Evolutionary conservation across 257 asterid genomes (phyloP), one percentile per base, ranked within the genome.

Genomic region (Scutellaria minor): DNA sequence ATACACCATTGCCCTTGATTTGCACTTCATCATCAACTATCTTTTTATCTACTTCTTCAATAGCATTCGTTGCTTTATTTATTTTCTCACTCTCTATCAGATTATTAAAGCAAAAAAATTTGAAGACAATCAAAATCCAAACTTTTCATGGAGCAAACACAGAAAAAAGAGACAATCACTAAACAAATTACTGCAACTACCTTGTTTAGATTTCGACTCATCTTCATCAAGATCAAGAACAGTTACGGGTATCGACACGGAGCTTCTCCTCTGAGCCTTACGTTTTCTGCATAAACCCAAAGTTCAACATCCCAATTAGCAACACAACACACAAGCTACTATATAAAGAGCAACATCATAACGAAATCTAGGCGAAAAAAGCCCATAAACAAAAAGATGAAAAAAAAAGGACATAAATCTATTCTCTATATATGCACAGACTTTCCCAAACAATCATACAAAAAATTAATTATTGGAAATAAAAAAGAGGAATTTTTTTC

Each of bases 211-310:
- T 54, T 78, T 75, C 7, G 86, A 47, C 5, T 76, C 82, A 37
- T 85, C 90, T 9, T 84, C 91, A 22, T 86, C 96, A 60, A 92
- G 96, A 76, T 87, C 71, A 71, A 92, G 89, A 82, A 84, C 79
- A 1, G 80, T 42, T 47, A 79, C 82, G 5, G 88, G 91, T 50
- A 85, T 74, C 5, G 91, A 75, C 14, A 56, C 74, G 10, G 91
- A 82, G 60, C 87, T 86, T 66, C 74, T 84, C 73, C 83, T 82
- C 80, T 79, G 95, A 39, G 83, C 84, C 82, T 81, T 82, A 14
- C 96, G 85, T 83, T 90, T 93, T 56, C 98, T 93, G 83, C 14
- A 56, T 42, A 67, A 3, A 60, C 39, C 31, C 59, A 14, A 52
- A 75, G 24, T 55, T 70, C 5, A 77, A 77, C 37, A 40, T 63